Base-by-base conservation (phyloP, 1,284 basidiomycete species). In the Sanghuangporus sanghuang region DNA sequence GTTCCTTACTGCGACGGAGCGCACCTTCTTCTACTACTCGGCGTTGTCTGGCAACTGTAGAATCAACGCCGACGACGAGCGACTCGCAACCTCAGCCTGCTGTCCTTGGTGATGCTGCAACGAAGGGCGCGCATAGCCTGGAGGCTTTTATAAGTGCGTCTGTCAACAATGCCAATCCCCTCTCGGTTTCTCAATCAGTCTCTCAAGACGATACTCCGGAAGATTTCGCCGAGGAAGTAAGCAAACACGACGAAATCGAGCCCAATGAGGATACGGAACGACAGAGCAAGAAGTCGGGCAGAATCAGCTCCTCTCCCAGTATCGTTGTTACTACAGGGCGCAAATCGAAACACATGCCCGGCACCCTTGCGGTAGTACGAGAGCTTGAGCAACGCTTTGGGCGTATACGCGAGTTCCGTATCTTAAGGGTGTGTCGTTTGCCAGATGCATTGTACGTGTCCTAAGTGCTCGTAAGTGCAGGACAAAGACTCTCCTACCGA, bases 371-470 rank as follows among this genome's bases (percentile, higher is more conserved):
- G 14, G 18, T 64, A 36, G 42, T 64, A 14, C 63, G 52, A 5
- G 63, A 60, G n/a, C 27, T 64, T 12, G 63, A 64, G 36, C 36
- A 50, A 27, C 48, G 63, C 14, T 64, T 64, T 39, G 63, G 63
- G 14, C 32, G 39, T 16, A 36, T 64, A 18, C 23, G 42, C 8
- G 63, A 64, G 5, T 64, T 64, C 42, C 53, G 38, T 8, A 16
- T 56, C 16, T 49, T 59, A 6, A 50, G 52, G 9, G 63, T 64
- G 18, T 27, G 57, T 40, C 32, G 40, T 38, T 21, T 6, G 3
- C 36, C 18, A 32, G 6, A 16, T 11, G 4, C 14, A 38, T 32
- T 40, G 18, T 35, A 7, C 18, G 16, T 46, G n/a, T n/a, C 16
- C 44, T 57, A 14, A 7, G 38, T 27, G 36, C 7, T 27, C 16